Conservation (phyloP, 805 yeast genomes). For the Metschnikowia koreensis region DNA sequence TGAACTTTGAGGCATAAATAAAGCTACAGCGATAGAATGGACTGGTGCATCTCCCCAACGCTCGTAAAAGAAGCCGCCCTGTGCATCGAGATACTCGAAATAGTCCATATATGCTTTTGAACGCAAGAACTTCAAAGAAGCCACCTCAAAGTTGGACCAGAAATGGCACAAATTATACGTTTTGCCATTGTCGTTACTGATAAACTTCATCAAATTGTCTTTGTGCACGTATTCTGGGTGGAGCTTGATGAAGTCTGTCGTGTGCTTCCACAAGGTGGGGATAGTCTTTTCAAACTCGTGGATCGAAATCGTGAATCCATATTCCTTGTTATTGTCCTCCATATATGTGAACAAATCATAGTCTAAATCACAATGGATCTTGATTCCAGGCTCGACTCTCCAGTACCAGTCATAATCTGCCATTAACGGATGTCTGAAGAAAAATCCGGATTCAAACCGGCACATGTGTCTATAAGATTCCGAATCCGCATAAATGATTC, state of each 20-base stretch:
- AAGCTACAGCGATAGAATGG: conserved; percentile 81
- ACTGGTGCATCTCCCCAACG: conserved; percentile 96
- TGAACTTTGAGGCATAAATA: conserved; percentile 66
- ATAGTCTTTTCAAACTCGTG: conserved; percentile 23
- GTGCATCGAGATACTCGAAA: conserved; percentile 60
- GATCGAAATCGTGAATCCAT: conserved; percentile 26
- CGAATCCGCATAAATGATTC: conserved; percentile 30
- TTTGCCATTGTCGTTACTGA: conserved; percentile 65
- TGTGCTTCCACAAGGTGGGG: conserved; percentile 23
- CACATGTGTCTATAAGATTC: conserved; percentile 22
- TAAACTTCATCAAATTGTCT: conserved; percentile 54
- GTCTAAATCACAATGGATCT: conserved; percentile 24
- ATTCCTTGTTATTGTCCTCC: conserved; percentile 22
- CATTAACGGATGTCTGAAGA: conserved; percentile 22
- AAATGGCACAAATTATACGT: conserved; percentile 81
- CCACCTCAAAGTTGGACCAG: conserved; percentile 91
- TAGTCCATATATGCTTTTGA: conserved; percentile 65
- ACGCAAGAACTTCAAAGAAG: conserved; percentile 72
- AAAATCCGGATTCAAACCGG: conserved; percentile 22
- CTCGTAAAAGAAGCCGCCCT: conserved; percentile 82
- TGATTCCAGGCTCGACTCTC: conserved; percentile 26
- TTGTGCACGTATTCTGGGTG: conserved; percentile 18
- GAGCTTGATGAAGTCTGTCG: conserved; percentile 19
- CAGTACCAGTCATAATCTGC: conserved; percentile 26
- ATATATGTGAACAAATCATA: conserved; percentile 26